Evolutionary conservation across 805 yeast species (phyloP), one percentile per base, ranked within the genome.

Genomic region (Saturnispora mendoncae): DNA sequence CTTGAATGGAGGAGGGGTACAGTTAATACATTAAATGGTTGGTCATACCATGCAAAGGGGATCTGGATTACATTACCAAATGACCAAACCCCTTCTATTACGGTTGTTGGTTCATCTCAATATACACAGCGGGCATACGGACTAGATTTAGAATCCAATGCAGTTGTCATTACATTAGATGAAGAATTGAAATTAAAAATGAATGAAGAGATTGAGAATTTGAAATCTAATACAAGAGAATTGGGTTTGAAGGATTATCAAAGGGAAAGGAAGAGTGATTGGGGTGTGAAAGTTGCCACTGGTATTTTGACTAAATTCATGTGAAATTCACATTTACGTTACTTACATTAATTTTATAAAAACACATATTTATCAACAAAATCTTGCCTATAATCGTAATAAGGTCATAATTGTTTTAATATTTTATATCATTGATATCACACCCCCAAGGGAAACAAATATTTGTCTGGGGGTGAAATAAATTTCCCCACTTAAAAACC

Each of bases 21-120:
- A 3, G 95, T 86, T 3, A 85, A 86, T 55, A 73, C 82, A 6
- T 72, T 78, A 0, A 72, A 68, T 23, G 98, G 98, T 1, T 90
- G 98, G 97, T 84, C 97, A 0, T 92, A 92, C 59, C 98, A 92
- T 56, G 97, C 98, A 12, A 92, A 92, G 57, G 98, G 98, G 1
- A 64, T 90, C 4, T 92, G 97, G 97, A 62, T 84, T 0, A 67
- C 74, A 7, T 65, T 67, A 10, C 82, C 86, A 0, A 68, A 62
- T 2, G 81, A 76, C 35, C 47, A 51, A 0, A 54, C 56, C 10
- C 96, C 97, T 2, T 69, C 80, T 15, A 62, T 85, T 10, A 84
- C 96, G 0, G 76, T 88, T 6, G 71, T 92, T 38, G 98, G 98
- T 0, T 84, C 95, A 1, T 86, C 97, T 0, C 92, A 92, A 58